phyloP scores from a whole-genome alignment of 2,329 filamentous ascomycete genomes.

The Fusarium mundagurra region DNA sequence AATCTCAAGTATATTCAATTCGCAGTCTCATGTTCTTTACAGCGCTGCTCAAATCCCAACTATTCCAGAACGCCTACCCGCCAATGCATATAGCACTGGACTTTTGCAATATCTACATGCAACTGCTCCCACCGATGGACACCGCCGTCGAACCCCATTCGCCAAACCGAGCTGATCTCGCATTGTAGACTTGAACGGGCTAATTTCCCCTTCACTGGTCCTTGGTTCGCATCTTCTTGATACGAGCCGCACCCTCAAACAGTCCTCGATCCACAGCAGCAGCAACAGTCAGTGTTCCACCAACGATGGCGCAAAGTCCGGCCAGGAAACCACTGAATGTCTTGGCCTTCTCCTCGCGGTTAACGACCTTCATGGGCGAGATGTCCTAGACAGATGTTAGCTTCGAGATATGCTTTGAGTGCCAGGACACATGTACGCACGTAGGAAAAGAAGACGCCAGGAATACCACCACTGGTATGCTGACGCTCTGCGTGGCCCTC shows the following conservation, averaged over 20 bases:
- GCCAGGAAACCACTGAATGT: conserved; percentile 92
- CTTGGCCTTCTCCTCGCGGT: conserved; percentile 90
- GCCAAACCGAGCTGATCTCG: conserved; percentile 13
- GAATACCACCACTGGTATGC: conserved; percentile 91
- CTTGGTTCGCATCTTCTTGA: conserved; percentile 86
- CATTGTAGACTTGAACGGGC: not conserved
- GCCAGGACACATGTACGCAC: conserved; percentile 63
- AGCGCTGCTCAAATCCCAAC: conserved; percentile 34
- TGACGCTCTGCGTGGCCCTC: conserved; percentile 93
- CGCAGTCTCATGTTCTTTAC: conserved; percentile 21
- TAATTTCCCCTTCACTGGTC: conserved; percentile 56
- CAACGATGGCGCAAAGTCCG: conserved; percentile 92
- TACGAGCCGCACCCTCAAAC: conserved; percentile 84
- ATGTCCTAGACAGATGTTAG: conserved; percentile 74
- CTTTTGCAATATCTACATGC: conserved; percentile 37
- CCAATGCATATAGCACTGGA: conserved; percentile 38
- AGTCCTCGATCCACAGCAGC: conserved; percentile 90
- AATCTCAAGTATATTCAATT: not conserved
- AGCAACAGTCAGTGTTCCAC: conserved; percentile 93
- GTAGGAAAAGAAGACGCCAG: conserved; percentile 98
- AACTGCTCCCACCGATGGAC: conserved; percentile 14
- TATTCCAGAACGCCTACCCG: conserved; percentile 43
- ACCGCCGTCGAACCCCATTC: conserved; percentile 12
- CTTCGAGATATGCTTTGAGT: not conserved
- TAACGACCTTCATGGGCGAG: conserved; percentile 99